phyloP scores from a whole-genome alignment of 441 rosid species.

The Eruca vesicaria region DNA sequence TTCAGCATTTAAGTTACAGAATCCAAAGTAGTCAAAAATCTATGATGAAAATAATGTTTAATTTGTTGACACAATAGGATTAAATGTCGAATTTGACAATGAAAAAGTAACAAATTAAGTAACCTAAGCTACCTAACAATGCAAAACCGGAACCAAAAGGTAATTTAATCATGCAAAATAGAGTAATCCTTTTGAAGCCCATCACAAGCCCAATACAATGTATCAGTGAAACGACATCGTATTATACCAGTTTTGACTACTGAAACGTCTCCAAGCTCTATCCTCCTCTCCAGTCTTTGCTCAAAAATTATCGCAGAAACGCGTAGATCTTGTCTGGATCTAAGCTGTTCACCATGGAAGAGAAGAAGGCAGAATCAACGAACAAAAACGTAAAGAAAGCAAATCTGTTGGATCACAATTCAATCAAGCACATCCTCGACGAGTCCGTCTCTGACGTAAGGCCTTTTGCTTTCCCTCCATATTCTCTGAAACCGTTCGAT shows the following conservation, averaged over 20 bases:
- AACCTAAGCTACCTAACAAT: not conserved
- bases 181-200: conserved; percentile 8
- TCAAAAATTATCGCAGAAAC: not conserved
- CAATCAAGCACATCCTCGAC: conserved; percentile 90
- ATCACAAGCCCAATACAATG: conserved; percentile 8
- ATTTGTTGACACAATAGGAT: not conserved
- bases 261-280: conserved; percentile 24
- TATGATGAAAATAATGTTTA: not conserved
- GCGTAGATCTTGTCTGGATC: conserved; percentile 17
- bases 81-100: not conserved
- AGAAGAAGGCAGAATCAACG: conserved; percentile 48
- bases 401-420: conserved; percentile 87
- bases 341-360: conserved; percentile 43
- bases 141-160: not conserved
- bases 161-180: not conserved
- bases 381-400: conserved; percentile 70
- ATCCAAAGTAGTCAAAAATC: not conserved
- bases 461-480: not conserved
- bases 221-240: not conserved
- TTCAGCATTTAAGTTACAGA: not conserved
- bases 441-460: conserved; percentile 90
- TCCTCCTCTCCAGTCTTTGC: not conserved
- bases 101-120: not conserved
- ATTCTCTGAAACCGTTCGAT: not conserved
- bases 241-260: conserved; percentile 2